phyloP scores from a whole-genome alignment of 2,329 filamentous ascomycete species.

The Domatiomyces catenatus region DNA sequence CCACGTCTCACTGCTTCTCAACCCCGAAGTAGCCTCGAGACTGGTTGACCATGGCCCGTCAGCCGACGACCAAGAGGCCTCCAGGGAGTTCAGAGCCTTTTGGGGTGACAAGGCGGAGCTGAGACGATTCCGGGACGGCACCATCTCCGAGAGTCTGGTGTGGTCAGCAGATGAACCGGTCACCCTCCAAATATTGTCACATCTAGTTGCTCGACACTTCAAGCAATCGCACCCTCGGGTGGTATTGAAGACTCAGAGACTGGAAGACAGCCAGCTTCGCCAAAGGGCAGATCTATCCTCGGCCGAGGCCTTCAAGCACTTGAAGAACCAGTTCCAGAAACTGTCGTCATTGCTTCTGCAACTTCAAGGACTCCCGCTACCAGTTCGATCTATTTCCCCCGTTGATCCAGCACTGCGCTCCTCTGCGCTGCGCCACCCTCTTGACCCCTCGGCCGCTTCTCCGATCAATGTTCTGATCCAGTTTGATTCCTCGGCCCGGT shows the following conservation, averaged over 20 bases:
- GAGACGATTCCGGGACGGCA: slow-evolving; percentile 86
- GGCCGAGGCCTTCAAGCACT: slow-evolving; percentile 11
- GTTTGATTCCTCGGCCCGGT: slow-evolving; percentile 83
- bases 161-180: slow-evolving; percentile 56
- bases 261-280: slow-evolving; percentile 20
- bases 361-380: slow-evolving; percentile 73
- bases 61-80: slow-evolving; percentile 71
- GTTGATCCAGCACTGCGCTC: slow-evolving; percentile 60
- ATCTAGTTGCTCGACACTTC: slow-evolving; percentile 57
- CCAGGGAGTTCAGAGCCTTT: slow-evolving; percentile 68
- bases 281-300: slow-evolving; percentile 2
- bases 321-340: slow-evolving; percentile 43
- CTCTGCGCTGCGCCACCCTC: slow-evolving; percentile 33
- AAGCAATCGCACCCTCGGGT: slow-evolving; percentile 42
- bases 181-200: slow-evolving; percentile 62
- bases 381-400: slow-evolving; percentile 63
- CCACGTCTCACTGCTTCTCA: slow-evolving; percentile 53
- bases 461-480: slow-evolving; percentile 71
- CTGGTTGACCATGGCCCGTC: slow-evolving; percentile 76
- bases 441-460: slow-evolving; percentile 15
- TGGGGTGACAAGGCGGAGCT: slow-evolving; percentile 93
- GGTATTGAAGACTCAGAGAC: slow-evolving; percentile 34
- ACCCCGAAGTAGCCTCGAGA: slow-evolving; percentile 56
- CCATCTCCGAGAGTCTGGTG: slow-evolving; percentile 78
- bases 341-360: slow-evolving; percentile 53